Conservation (phyloP, 1,284 basidiomycete species). For the Laetiporus sulphureus region DNA sequence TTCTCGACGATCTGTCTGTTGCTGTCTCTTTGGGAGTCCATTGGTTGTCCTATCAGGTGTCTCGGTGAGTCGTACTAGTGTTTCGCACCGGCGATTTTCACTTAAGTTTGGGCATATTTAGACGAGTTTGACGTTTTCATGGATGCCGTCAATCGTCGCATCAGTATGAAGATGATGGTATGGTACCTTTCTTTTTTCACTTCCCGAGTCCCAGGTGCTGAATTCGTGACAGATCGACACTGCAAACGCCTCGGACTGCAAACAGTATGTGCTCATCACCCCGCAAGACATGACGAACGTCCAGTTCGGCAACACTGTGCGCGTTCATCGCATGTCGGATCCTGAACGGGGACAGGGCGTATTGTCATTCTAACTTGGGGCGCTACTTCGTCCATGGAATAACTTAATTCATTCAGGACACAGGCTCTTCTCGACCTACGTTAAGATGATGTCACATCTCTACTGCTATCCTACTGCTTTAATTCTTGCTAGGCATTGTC, state of each 20-base stretch:
- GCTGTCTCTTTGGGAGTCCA: conserved; percentile 91
- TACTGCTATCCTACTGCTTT: too few relatives aligned
- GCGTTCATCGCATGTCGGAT: conserved; percentile 76
- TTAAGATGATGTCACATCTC: too few relatives aligned
- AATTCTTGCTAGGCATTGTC: too few relatives aligned
- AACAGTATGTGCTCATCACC: conserved; percentile 90
- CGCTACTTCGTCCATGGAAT: too few relatives aligned
- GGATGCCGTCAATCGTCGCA: conserved; percentile 88
- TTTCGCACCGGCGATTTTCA: not conserved
- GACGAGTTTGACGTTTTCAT: conserved; percentile 95
- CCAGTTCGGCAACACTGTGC: conserved; percentile 51
- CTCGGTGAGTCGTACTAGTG: conserved; percentile 53
- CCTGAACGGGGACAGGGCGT: conserved; percentile 64
- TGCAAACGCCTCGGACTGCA: conserved; percentile 76
- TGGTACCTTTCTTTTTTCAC: conserved; percentile 18
- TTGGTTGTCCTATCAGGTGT: conserved; percentile 90
- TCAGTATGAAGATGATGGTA: conserved; percentile 91
- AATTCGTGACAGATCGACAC: conserved; percentile 62
- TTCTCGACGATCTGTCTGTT: conserved; percentile 95
- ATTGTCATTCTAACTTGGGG: conserved; percentile 44
- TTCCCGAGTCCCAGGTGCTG: not conserved
- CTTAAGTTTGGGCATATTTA: conserved; percentile 1
- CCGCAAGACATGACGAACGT: conserved; percentile 80
- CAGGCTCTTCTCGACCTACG: too few relatives aligned
- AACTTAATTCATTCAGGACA: too few relatives aligned